These are phyloP conservation scores for Cicer judaicum DNA, from an alignment of 306 rosid species.

Conservation along the genomic window DNA sequence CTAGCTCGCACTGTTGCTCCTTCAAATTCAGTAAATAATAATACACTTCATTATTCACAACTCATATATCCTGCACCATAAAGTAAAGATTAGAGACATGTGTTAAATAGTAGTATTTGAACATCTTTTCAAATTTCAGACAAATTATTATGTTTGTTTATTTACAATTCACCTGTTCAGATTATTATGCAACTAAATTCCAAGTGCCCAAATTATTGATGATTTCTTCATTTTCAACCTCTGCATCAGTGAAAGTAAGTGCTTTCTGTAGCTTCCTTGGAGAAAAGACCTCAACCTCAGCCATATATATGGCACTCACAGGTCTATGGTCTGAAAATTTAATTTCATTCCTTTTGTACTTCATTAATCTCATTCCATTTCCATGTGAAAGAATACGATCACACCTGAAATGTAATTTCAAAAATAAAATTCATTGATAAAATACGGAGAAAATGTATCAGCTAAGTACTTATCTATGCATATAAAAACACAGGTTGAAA, in stretches of 20 bases:
- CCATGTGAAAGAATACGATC: constrained; percentile 86
- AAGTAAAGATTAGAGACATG: constrained; percentile 27
- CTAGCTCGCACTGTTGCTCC: constrained; percentile 34
- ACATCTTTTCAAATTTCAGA: background rate
- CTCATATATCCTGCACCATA: constrained; percentile 55
- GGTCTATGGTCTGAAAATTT: constrained; percentile 94
- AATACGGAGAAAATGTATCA: too few relatives aligned
- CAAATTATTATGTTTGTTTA: background rate
- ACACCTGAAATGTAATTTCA: constrained; percentile 64
- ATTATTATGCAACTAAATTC: constrained; percentile 48
- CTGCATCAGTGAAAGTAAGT: constrained; percentile 83
- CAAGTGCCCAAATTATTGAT: constrained; percentile 46
- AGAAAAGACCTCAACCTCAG: constrained; percentile 88
- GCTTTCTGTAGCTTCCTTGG: constrained; percentile 81
- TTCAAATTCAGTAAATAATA: constrained; percentile 27
- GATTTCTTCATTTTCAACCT: constrained; percentile 67
- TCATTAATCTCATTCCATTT: constrained; percentile 65
- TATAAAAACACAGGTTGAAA: constrained; percentile 11
- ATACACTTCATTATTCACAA: constrained; percentile 38
- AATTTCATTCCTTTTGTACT: constrained; percentile 67
- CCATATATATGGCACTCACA: constrained; percentile 79
- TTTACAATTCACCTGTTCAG: constrained; percentile 47
- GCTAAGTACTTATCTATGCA: too few relatives aligned
- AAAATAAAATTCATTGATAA: background rate
- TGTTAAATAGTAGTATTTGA: background rate